Evolutionary conservation across 163 green algal genomes (phyloP).

Genomic region (Scenedesmus sp.): DNA sequence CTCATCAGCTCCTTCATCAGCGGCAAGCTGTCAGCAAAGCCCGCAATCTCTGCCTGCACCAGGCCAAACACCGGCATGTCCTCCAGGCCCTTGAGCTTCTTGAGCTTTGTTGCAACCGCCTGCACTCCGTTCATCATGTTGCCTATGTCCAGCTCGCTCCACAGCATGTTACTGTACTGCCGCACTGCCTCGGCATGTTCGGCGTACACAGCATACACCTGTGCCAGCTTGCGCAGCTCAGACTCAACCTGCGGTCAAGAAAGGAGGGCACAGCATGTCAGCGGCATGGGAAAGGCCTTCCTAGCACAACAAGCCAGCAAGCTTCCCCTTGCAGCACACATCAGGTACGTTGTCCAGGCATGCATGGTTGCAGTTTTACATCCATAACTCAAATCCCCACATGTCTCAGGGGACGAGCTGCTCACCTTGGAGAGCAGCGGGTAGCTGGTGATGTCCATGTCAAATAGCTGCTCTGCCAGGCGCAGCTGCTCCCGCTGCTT

Average conservation of each 20-base stretch:
- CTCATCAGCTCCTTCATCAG: conserved; percentile 91
- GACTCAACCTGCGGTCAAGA: conserved; percentile 63
- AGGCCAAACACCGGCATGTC: conserved; percentile 75
- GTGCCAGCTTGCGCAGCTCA: conserved; percentile 78
- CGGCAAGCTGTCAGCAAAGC: conserved; percentile 84
- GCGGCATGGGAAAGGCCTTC: not conserved
- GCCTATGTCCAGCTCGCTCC: conserved; percentile 84
- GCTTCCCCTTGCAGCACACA: not conserved
- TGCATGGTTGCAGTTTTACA: no score
- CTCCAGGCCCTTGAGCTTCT: conserved; percentile 81
- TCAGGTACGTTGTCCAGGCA: no score
- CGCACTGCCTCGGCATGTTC: conserved; percentile 78
- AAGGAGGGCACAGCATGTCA: not conserved
- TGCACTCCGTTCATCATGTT: conserved; percentile 80
- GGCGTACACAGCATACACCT: conserved; percentile 85
- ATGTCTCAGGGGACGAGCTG: no score
- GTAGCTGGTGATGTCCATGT: conserved; percentile 85
- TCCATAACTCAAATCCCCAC: no score
- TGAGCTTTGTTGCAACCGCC: conserved; percentile 66
- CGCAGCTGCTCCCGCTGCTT: conserved; percentile 79
- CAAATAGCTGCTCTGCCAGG: conserved; percentile 90
- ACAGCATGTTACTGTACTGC: conserved; percentile 78
- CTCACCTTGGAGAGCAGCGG: conserved; percentile 70
- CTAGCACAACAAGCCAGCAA: not conserved
- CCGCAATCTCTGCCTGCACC: conserved; percentile 79